Conservation (phyloP, 306 rosid species). For the Casuarina cunninghamiana region DNA sequence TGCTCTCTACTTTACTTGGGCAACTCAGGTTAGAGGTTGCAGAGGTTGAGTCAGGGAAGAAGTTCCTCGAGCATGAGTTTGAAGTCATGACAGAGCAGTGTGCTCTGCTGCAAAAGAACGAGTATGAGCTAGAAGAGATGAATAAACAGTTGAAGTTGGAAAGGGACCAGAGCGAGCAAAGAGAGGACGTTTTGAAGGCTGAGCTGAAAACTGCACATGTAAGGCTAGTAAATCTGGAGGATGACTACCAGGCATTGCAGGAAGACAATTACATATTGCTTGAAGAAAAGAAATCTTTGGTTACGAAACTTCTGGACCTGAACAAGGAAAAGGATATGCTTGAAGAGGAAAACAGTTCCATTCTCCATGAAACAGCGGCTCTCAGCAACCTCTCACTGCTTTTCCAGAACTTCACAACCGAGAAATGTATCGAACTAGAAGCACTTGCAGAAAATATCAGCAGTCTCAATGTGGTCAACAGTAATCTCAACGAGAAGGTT, state of each 20-base stretch:
- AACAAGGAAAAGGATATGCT: constrained; percentile 46
- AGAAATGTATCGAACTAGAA: constrained; percentile 60
- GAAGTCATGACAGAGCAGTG: constrained; percentile 41
- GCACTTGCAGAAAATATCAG: constrained; percentile 51
- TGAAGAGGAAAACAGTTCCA: constrained; percentile 54
- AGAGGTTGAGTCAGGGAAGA: constrained; percentile 49
- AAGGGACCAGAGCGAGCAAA: constrained; percentile 54
- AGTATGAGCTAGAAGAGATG: constrained; percentile 58
- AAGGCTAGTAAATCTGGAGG: constrained; percentile 55
- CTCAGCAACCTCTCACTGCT: constrained; percentile 51
- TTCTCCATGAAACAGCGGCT: constrained; percentile 61
- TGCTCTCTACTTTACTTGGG: constrained; percentile 62
- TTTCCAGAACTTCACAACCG: constrained; percentile 60
- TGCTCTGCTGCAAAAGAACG: constrained; percentile 53
- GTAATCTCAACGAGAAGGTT: constrained; percentile 53
- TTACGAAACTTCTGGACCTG: constrained; percentile 52
- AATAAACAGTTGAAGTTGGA: constrained; percentile 51
- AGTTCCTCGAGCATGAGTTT: constrained; percentile 50
- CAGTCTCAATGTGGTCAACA: constrained; percentile 45
- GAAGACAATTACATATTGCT: constrained; percentile 58
- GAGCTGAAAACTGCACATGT: constrained; percentile 45
- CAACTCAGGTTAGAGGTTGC: constrained; percentile 56
- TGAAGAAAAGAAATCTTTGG: constrained; percentile 60
- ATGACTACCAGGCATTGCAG: constrained; percentile 42
- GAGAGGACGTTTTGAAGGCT: constrained; percentile 47